Evolutionary conservation across 2,329 filamentous ascomycete species (phyloP).

Genomic region (Ophiosphaerella korrae): DNA sequence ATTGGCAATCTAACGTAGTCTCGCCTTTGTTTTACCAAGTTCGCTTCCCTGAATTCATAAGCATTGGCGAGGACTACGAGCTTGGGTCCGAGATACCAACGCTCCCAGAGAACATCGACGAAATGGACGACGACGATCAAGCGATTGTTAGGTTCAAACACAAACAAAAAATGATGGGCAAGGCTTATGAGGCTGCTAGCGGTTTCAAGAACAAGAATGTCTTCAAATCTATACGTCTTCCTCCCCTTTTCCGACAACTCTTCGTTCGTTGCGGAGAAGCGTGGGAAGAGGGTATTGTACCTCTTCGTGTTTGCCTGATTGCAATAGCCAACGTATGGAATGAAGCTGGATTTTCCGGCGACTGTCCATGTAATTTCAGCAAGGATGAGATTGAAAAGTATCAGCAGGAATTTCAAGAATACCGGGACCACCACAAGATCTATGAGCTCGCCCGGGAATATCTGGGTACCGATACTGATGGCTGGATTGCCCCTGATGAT

Average conservation of each 20-base stretch:
- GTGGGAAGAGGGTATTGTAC: conserved; percentile 38
- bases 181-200: conserved; percentile 39
- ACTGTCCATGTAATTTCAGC: conserved; percentile 35
- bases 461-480: conserved; percentile 43
- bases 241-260: conserved; percentile 36
- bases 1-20: conserved; percentile 32
- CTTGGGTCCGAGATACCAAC: conserved; percentile 7
- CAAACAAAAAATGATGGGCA: conserved; percentile 20
- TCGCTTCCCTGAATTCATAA: conserved; percentile 21
- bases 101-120: conserved; percentile 12
- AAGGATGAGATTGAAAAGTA: conserved; percentile 34
- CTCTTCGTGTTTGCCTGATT: conserved; percentile 44
- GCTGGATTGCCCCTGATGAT: conserved; percentile 42
- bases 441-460: conserved; percentile 33
- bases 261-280: conserved; percentile 34
- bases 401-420: conserved; percentile 35
- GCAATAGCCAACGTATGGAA: conserved; percentile 37
- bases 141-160: conserved; percentile 5
- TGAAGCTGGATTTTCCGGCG: conserved; percentile 21
- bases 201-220: conserved; percentile 20
- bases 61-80: conserved; percentile 17
- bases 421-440: conserved; percentile 33
- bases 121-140: conserved; percentile 13
- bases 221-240: conserved; percentile 30
- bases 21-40: conserved; percentile 20